Conservation (phyloP, 1,284 basidiomycete genomes). For the Pseudozyma thailandica region DNA sequence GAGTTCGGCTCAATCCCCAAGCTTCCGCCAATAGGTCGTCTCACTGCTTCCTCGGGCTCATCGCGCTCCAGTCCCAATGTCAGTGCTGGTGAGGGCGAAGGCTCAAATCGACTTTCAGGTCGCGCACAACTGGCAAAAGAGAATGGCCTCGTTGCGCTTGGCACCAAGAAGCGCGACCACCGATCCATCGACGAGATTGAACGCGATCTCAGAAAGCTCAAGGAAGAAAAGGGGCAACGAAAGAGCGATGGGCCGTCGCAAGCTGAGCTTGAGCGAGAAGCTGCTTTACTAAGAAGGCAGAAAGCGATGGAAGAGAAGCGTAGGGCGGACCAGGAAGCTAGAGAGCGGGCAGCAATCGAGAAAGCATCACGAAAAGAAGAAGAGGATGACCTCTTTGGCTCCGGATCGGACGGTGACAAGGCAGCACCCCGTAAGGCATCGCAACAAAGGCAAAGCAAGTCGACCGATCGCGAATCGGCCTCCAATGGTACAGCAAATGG, state of each 20-base stretch:
- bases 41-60: constrained; percentile 9
- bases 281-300: constrained; percentile 38
- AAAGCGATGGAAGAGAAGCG: constrained; percentile 53
- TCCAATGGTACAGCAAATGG: background rate
- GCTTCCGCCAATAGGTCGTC: constrained; percentile 16
- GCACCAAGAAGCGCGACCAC: constrained; percentile 48
- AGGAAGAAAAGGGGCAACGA: constrained; percentile 24
- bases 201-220: constrained; percentile 43
- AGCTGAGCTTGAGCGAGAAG: constrained; percentile 34
- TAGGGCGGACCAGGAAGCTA: constrained; percentile 23
- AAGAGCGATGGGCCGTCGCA: constrained; percentile 17
- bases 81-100: constrained; percentile 14
- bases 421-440: background rate
- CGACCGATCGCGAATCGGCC: background rate
- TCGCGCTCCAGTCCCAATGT: constrained; percentile 17
- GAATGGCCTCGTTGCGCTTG: constrained; percentile 43
- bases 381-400: constrained; percentile 41
- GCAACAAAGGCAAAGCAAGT: constrained; percentile 4
- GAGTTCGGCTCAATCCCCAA: constrained; percentile 41
- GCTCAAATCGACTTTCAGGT: constrained; percentile 2
- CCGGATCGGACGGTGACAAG: constrained; percentile 11
- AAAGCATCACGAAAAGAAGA: constrained; percentile 10
- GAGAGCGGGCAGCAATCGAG: constrained; percentile 18
- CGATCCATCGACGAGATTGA: constrained; percentile 58
- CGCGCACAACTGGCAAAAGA: constrained; percentile 17